Conservation (phyloP, 2,329 filamentous ascomycete species). For the Alternaria triticimaculans region DNA sequence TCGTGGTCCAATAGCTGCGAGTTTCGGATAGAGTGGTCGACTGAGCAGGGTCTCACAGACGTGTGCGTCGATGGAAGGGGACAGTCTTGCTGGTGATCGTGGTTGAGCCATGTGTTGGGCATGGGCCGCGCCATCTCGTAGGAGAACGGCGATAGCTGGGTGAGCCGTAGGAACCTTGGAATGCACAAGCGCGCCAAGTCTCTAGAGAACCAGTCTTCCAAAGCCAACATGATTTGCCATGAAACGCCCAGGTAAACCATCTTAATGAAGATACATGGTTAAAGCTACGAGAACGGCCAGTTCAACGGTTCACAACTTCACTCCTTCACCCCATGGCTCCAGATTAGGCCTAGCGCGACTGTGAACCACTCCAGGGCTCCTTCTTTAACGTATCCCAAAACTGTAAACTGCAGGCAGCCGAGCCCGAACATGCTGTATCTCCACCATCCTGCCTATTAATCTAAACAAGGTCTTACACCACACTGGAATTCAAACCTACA, state of each 20-base stretch:
- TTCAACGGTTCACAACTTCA: not conserved
- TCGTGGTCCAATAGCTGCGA: not conserved
- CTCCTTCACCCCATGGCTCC: not conserved
- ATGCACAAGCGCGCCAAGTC: not conserved
- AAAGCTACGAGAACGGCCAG: not conserved
- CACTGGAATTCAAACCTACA: not conserved
- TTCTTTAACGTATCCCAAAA: not conserved
- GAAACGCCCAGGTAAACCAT: not conserved
- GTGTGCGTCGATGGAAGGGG: not conserved
- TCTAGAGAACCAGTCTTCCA: not conserved
- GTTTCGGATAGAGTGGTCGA: not conserved
- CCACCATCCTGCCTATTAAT: not conserved
- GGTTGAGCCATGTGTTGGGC: not conserved
- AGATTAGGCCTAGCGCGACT: not conserved
- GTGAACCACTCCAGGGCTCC: no score
- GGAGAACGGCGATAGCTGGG: not conserved
- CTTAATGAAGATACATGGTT: not conserved
- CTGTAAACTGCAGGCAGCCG: not conserved
- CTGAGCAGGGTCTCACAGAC: not conserved
- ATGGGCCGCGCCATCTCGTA: not conserved
- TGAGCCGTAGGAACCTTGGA: not conserved
- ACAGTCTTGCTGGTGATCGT: not conserved
- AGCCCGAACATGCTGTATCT: not conserved
- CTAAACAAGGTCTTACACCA: not conserved
- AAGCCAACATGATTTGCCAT: not conserved